Conservation (phyloP, 768 basidiomycete genomes). For the Crepidotus variabilis region DNA sequence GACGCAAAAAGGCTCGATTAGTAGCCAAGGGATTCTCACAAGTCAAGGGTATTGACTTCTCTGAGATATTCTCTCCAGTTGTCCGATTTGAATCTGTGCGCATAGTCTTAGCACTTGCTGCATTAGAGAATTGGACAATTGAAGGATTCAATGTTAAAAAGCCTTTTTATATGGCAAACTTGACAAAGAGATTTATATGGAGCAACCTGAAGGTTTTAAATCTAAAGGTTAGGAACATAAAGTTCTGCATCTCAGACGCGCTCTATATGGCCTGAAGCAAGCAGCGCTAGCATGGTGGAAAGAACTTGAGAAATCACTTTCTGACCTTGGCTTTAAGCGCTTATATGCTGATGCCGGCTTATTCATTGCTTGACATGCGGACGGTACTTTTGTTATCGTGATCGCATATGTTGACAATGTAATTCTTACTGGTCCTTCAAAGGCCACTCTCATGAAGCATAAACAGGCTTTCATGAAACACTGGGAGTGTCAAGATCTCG, state of each 20-base stretch:
- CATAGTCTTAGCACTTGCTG: slow-evolving; percentile 16
- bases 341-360: too few species aligned
- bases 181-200: neutral
- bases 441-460: too few species aligned
- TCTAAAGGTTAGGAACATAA: too few species aligned
- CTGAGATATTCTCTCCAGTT: neutral
- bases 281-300: neutral
- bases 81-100: neutral
- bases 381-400: too few species aligned
- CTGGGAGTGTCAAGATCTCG: too few species aligned
- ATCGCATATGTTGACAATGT: too few species aligned
- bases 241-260: too few species aligned
- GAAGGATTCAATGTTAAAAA: slow-evolving; percentile 3
- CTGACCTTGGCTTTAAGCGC: too few species aligned
- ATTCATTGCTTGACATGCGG: too few species aligned
- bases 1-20: neutral
- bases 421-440: too few species aligned
- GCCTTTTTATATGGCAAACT: neutral
- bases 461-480: too few species aligned
- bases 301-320: neutral
- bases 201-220: neutral
- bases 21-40: neutral
- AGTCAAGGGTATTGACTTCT: neutral
- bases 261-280: neutral
- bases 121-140: neutral